Evolutionary conservation across 768 basidiomycete species (phyloP).

Genomic region (Agaricus blazei): DNA sequence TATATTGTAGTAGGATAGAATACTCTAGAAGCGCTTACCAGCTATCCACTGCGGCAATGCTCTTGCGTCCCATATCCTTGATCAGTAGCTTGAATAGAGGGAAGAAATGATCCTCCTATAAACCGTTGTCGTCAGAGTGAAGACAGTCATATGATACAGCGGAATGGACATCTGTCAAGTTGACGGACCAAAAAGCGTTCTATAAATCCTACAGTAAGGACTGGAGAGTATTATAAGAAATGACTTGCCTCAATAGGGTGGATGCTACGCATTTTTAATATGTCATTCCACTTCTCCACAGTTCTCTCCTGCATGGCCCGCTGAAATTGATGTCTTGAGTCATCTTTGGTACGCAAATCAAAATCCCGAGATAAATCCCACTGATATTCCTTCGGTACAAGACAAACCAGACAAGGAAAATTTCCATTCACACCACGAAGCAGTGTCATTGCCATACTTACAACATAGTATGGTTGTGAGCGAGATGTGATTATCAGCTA

Average conservation of each 20-base stretch:
- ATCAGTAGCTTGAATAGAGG: constrained; percentile 15
- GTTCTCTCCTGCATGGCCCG: constrained; percentile 9
- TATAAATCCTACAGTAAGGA: too few species aligned
- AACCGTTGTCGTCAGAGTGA: too few species aligned
- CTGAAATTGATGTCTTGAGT: constrained; percentile 10
- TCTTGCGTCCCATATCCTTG: neutral
- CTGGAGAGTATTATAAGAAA: too few species aligned
- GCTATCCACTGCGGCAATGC: neutral
- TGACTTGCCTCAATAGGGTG: constrained; percentile 11
- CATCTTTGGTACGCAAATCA: constrained; percentile 11
- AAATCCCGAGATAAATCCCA: constrained; percentile 14
- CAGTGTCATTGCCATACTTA: constrained; percentile 30
- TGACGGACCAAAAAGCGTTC: too few species aligned
- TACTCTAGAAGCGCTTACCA: neutral
- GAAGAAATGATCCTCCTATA: too few species aligned
- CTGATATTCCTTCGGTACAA: constrained; percentile 21
- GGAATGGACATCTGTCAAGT: too few species aligned
- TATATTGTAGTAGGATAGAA: too few species aligned
- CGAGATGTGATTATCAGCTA: too few species aligned
- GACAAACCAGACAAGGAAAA: constrained; percentile 31
- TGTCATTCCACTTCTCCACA: constrained; percentile 13
- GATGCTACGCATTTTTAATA: constrained; percentile 18
- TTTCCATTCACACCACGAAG: constrained; percentile 21
- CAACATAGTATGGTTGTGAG: too few species aligned
- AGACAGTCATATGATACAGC: too few species aligned